phyloP scores from a whole-genome alignment of 148 eudicot species.

The Vaccinium corymbosum region DNA sequence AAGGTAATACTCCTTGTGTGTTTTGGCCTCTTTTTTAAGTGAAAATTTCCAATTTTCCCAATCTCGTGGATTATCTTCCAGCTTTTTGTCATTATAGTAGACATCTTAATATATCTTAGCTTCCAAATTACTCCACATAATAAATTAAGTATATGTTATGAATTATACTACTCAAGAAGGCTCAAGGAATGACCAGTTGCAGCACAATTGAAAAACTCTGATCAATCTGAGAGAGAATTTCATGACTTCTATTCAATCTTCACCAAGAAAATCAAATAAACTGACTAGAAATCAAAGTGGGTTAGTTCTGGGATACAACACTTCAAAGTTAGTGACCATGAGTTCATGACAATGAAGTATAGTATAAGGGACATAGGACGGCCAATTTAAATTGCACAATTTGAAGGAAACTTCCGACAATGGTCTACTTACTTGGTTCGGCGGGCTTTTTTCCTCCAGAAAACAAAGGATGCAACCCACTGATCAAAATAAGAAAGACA shows the following conservation, averaged over 20 bases:
- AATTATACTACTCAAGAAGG: not conserved
- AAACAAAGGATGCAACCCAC: slow-evolving; percentile 66
- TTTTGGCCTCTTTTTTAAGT: not conserved
- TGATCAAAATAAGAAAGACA: slow-evolving; percentile 29
- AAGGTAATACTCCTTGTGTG: not conserved
- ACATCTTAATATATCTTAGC: not conserved
- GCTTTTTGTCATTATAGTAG: not conserved
- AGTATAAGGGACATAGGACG: slow-evolving; percentile 6
- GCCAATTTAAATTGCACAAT: not conserved
- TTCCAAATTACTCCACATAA: not conserved
- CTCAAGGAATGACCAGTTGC: not conserved
- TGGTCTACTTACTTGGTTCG: slow-evolving; percentile 66
- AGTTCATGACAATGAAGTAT: not conserved
- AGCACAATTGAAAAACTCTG: not conserved
- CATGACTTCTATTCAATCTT: not conserved
- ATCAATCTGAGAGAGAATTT: not conserved
- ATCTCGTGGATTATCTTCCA: not conserved
- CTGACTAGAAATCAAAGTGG: not conserved
- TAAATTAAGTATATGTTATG: not conserved
- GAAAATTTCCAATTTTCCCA: not conserved
- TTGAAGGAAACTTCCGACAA: not conserved
- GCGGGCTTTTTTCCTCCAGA: slow-evolving; percentile 76
- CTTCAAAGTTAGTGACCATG: not conserved
- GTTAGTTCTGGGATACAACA: not conserved
- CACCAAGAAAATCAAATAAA: no score